Percentiles rank a stretch among this genome's conserved stretches.
Conservation (phyloP, 352 stramenopile genomes). For the Globisporangium orthogonon region DNA sequence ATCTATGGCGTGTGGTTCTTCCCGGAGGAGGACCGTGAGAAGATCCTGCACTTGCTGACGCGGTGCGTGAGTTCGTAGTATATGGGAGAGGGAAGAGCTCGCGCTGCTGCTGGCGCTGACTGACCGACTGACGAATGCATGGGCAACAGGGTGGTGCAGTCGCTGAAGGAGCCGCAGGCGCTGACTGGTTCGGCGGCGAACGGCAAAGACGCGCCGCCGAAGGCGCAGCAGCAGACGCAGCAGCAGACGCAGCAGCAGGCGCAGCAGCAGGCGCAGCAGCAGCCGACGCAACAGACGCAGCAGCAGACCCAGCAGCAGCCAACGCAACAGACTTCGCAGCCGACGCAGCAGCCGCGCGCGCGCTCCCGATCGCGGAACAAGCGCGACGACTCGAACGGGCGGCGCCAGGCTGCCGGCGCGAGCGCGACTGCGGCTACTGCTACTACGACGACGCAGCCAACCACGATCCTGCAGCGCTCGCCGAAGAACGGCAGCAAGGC, state of each 20-base stretch:
- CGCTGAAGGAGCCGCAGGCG: conserved; percentile 35
- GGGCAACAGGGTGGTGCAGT: conserved; percentile 47
- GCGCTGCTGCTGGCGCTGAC: background rate
- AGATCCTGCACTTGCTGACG: conserved; percentile 69
- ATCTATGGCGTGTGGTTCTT: conserved; percentile 89
- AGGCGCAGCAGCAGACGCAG: conserved; percentile 15
- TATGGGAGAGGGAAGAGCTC: too few species aligned
- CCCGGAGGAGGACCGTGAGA: conserved; percentile 75
- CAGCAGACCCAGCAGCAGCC: conserved; percentile 18
- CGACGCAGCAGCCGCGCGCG: conserved; percentile 25
- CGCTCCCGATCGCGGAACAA: conserved; percentile 52
- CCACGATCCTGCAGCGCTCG: conserved; percentile 58
- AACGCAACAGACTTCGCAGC: conserved; percentile 14
- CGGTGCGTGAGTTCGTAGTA: conserved; percentile 21
- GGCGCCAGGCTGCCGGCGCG: conserved; percentile 12
- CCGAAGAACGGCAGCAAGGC: conserved; percentile 22
- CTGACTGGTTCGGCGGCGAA: conserved; percentile 12
- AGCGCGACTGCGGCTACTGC: conserved; percentile 6
- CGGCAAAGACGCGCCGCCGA: conserved; percentile 14
- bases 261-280: conserved; percentile 24
- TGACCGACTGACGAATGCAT: too few species aligned
- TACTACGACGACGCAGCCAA: conserved; percentile 17
- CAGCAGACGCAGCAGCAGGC: conserved; percentile 17
- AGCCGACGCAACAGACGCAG: conserved; percentile 15
- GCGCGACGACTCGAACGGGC: conserved; percentile 38